Evolutionary conservation across 2,329 filamentous ascomycete genomes (phyloP), one percentile per base, ranked within the genome.

Genomic region (Colletotrichum magnum): DNA sequence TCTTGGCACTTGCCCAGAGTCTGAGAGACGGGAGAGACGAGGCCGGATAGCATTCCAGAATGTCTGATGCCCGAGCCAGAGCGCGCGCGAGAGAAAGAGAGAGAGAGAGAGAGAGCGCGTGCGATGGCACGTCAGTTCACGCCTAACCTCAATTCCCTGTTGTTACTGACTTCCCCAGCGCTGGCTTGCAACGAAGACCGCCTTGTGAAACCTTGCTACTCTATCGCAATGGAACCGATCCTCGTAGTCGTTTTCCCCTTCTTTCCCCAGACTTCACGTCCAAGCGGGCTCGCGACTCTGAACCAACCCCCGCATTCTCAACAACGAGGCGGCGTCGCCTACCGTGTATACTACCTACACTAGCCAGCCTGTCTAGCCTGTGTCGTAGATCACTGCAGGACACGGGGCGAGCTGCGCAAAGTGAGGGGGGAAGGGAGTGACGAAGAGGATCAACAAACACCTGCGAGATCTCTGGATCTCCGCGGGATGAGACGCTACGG

Each of bases 401-500:
- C 41, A n/a, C 21, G 21, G 21, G 21, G 21, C 21, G 28, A 12
- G 41, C 12, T 12, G 32, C 32, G 32, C 32, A 36, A 36, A 36
- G 21, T 36, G 32, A 36, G 32, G 32, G 32, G 32, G 9, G 9
- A 6, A 6, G 9, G 32, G 28, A 36, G 32, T 24, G 32, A 36
- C 32, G 32, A 36, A 36, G 32, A 10, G 32, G 32, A 36, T 36
- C 32, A 36, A 54, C 4, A 32, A n/a, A 4, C 43, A 13, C 18
- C 18, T 6, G 26, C 15, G 12, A 28, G 6, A 41, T 51, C 48
- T 28, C 39, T 50, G 54, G 10, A 64, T 64, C 62, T 69, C 62
- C 65, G 60, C 65, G 65, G 59, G 10, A 28, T 51, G 51, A 9
- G 21, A 63, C 51, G 43, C 15, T 39, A n/a, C 45, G 10, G 9